A percentile compares a stretch with the other conserved stretches of the same genome.
These are phyloP conservation scores for Cladosporium sp. DNA, from an alignment of 2,329 filamentous ascomycete genomes.

Conservation along the genomic window DNA sequence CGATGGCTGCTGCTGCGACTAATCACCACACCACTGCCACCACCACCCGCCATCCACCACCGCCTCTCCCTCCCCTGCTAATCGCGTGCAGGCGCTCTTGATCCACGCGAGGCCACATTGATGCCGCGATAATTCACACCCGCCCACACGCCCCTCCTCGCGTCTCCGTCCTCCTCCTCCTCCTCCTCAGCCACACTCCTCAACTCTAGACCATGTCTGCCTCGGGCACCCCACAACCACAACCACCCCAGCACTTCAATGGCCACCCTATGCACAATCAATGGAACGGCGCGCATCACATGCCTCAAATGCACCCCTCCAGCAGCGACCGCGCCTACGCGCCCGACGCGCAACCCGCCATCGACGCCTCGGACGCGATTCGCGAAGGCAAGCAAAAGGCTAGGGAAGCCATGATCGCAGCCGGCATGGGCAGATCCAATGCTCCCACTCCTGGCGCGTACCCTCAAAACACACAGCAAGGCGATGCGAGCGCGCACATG, in stretches of 20 bases:
- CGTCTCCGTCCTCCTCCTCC: neutral
- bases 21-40: constrained; percentile 1
- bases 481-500: constrained; percentile 27
- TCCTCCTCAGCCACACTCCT: neutral
- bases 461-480: constrained; percentile 21
- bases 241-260: constrained; percentile 17
- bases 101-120: neutral
- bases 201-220: constrained; percentile 16
- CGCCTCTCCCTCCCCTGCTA: neutral
- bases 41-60: constrained; percentile 10
- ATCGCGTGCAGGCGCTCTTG: constrained; percentile 4
- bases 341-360: constrained; percentile 22
- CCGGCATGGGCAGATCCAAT: constrained; percentile 40
- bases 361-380: constrained; percentile 46
- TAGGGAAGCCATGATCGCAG: constrained; percentile 58
- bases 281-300: constrained; percentile 19
- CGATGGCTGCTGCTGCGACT: constrained; percentile 2
- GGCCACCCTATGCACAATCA: constrained; percentile 19
- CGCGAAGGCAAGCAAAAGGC: constrained; percentile 62
- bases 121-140: constrained; percentile 14
- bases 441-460: constrained; percentile 19
- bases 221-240: constrained; percentile 18
- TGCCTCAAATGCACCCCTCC: constrained; percentile 28
- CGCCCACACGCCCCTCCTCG: constrained; percentile 8
- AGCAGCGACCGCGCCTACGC: constrained; percentile 23